Percentiles rank a stretch among this genome's conserved stretches.
phyloP scores from a whole-genome alignment of 225 moss, liverwort and hornwort species.

The Climacium dendroides region DNA sequence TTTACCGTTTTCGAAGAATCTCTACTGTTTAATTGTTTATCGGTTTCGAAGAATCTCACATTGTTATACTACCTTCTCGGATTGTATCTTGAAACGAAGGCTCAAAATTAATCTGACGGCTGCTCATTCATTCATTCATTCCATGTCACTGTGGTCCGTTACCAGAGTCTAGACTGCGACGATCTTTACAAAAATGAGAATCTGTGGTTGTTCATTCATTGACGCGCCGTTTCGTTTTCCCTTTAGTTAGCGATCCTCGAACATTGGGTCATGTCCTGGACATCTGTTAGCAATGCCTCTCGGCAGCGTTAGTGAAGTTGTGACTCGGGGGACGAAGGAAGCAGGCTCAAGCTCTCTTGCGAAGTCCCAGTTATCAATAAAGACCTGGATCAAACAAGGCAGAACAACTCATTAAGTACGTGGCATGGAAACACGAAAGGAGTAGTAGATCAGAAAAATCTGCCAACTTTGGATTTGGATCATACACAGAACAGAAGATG shows the following conservation, averaged over 20 bases:
- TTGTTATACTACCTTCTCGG: not conserved
- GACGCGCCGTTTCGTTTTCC: too few species aligned
- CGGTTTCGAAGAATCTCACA: not conserved
- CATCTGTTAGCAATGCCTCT: not conserved
- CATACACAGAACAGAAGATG: not conserved
- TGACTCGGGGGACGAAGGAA: slow-evolving; percentile 15
- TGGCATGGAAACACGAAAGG: not conserved
- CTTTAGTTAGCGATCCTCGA: not conserved
- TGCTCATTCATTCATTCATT: not conserved
- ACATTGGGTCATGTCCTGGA: not conserved
- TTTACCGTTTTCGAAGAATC: not conserved
- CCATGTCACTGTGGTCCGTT: not conserved
- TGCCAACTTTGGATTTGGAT: not conserved
- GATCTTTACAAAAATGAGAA: not conserved
- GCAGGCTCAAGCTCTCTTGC: slow-evolving; percentile 53
- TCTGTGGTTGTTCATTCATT: not conserved
- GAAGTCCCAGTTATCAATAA: slow-evolving; percentile 72
- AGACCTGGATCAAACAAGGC: slow-evolving; percentile 27
- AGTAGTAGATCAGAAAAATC: not conserved
- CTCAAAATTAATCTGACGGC: not conserved
- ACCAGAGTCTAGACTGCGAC: not conserved
- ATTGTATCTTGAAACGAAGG: not conserved
- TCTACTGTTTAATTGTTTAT: not conserved
- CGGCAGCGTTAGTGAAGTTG: not conserved
- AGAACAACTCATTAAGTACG: not conserved